A percentile compares a stretch with the other conserved stretches of the same genome.
phyloP scores from a whole-genome alignment of 805 yeast species.

The Lachancea kluyveri region DNA sequence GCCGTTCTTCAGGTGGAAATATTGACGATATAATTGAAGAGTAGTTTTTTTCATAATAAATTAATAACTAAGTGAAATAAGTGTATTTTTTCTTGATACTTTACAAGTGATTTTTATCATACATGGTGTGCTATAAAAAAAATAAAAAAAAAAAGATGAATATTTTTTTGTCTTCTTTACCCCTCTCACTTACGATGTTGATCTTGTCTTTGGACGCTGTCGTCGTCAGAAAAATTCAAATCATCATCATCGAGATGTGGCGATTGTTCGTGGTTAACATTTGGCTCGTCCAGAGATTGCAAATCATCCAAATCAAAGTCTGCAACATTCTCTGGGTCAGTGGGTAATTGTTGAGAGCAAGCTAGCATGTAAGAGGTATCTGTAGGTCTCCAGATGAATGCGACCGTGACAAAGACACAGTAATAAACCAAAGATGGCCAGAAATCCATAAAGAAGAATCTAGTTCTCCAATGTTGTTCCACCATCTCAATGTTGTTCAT shows the following conservation, averaged over 20 bases:
- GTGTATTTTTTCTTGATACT: too few species aligned
- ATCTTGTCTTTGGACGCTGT: conserved; percentile 11
- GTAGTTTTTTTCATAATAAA: background rate
- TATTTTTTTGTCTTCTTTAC: too few species aligned
- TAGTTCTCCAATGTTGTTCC: conserved; percentile 86
- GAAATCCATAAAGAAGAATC: conserved; percentile 84
- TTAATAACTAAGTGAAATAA: too few species aligned
- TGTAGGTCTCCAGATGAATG: conserved; percentile 96
- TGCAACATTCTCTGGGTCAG: conserved; percentile 64
- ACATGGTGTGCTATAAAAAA: too few species aligned
- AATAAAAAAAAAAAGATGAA: too few species aligned
- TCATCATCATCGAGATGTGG: conserved; percentile 17
- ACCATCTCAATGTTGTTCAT: conserved; percentile 71
- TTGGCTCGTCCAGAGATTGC: conserved; percentile 35
- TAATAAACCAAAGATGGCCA: conserved; percentile 92
- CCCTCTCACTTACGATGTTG: too few species aligned
- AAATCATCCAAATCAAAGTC: conserved; percentile 59
- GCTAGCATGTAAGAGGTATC: conserved; percentile 93
- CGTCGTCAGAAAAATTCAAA: conserved; percentile 29
- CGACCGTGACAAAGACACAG: conserved; percentile 72
- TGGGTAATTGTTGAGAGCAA: conserved; percentile 86
- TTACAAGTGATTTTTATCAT: too few species aligned
- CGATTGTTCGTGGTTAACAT: conserved; percentile 33
- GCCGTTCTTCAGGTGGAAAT: conserved; percentile 1
- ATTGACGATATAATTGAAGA: conserved; percentile 5